Conservation (phyloP, 495 filamentous ascomycete genomes). For the Penicillium herquei region DNA sequence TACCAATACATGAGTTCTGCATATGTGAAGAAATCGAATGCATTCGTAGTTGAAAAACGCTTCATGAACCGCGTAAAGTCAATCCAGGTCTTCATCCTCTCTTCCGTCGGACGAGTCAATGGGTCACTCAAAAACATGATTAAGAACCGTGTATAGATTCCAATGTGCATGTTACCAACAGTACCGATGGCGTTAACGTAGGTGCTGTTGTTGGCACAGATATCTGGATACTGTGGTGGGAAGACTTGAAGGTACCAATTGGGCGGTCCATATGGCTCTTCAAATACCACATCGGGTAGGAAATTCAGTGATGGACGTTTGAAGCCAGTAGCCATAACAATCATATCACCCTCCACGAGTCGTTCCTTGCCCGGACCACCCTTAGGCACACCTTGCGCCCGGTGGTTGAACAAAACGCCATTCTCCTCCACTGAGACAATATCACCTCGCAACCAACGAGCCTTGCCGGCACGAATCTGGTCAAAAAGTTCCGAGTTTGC, state of each 20-base stretch:
- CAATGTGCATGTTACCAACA: conserved; percentile 84
- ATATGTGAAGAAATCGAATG: conserved; percentile 89
- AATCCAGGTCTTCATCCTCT: conserved; percentile 83
- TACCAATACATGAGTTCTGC: conserved; percentile 84
- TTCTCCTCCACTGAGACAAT: conserved; percentile 62
- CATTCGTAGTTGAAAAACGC: conserved; percentile 60
- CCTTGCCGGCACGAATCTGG: conserved; percentile 71
- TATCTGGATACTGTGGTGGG: conserved; percentile 57
- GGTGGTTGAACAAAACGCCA: conserved; percentile 68
- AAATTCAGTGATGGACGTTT: conserved; percentile 70
- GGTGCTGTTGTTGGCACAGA: conserved; percentile 81
- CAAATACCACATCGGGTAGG: conserved; percentile 68
- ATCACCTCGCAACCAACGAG: conserved; percentile 78
- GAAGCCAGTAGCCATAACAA: conserved; percentile 83
- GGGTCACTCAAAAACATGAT: conserved; percentile 85
- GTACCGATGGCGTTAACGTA: conserved; percentile 78
- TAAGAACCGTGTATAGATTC: conserved; percentile 81
- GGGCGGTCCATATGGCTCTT: conserved; percentile 69
- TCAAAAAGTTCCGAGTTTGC: conserved; percentile 79
- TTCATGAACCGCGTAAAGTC: conserved; percentile 80
- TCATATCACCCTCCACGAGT: conserved; percentile 67
- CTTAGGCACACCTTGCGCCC: conserved; percentile 69
- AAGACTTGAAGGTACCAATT: conserved; percentile 90
- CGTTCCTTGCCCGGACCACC: conserved; percentile 65
- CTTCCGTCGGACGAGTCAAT: conserved; percentile 64